Base-by-base conservation (phyloP, 2,329 filamentous ascomycete genomes). In the Neopestalotiopsis rosae region DNA sequence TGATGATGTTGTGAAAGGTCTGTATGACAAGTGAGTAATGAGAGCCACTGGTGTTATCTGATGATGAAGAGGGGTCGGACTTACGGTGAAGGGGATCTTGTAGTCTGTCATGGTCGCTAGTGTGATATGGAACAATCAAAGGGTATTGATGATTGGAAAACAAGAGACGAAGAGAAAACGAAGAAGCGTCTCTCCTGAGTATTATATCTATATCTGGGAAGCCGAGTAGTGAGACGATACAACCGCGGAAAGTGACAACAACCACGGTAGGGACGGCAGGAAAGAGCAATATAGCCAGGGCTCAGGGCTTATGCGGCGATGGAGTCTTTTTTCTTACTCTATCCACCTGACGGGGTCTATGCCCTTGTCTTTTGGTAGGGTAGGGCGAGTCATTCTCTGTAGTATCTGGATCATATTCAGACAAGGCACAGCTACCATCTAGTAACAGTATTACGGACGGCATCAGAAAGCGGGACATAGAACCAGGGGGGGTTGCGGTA, bases 1-100 rank as follows among this genome's bases (percentile, higher is more conserved):
- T 63, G 61, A 63, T 63, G 61, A 63, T n/a, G n/a, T 63, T 63
- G 61, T 63, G 34, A 13, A 40, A 63, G 61, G 30, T 63, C 61
- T 63, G 9, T 49, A 17, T 14, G 45, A 20, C 17, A 10, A n/a
- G 45, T 52, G 17, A 52, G 45, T 24, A 24, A 52, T 28, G n/a
- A 24, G 17, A 9, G 24, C 3, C 45, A 49, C 17, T 14, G 1
- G 14, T 3, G 3, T n/a, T 52, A n/a, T 52, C 45, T n/a, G 45
- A 20, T 7, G n/a, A 28, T 4, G 3, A 28, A 28, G n/a, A 52
- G 45, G 45, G 3, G 45, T 6, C 34, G 34, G 5, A 38, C 45
- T 20, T 52, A 52, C 45, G 45, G 17, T 20, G 20, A 52, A 52
- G n/a, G 45, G 14, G 17, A 52, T 52, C 45, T 52, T 52, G 45